Evolutionary conservation across 2,329 filamentous ascomycete species (phyloP), one percentile per base, ranked within the genome.

Genomic region (Rhynchosporium secalis): DNA sequence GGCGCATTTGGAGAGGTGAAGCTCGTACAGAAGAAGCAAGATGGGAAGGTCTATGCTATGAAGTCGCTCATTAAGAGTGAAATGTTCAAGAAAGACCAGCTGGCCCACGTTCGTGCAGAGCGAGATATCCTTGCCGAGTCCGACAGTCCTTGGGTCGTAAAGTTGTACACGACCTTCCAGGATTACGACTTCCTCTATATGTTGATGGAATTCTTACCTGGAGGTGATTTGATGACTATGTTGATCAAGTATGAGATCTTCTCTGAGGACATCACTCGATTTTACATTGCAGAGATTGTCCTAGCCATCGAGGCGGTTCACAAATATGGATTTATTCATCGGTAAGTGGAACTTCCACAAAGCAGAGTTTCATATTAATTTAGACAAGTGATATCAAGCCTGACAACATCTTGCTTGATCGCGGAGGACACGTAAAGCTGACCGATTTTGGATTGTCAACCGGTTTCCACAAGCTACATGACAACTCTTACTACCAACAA

Each of bases 231-330:
- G 76, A 99, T 99, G 95, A 99, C 95, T 3, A 99, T 99, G 95
- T 83, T 99, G 70, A 99, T 99, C 81, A 99, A 98, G 83, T 99
- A 99, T 74, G 95, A 99, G 76, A 97, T 99, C 76, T 99, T 99
- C 77, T 96, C 92, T 0, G 94, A 98, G 76, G 95, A 99, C 70
- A 98, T 99, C 69, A 99, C 95, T 36, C 87, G 95, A 20, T 99
- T 99, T 78, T 99, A 99, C 78, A 99, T 99, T 86, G 95, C 95
- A 29, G 94, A 99, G 77, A 94, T 98, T 71, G 91, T 96, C 29
- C 84, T 98, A 74, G 95, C 95, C n/a, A 98, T 99, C 69, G 95
- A 99, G 75, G 95, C 95, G 13, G 95, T 99, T 47, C 95, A 99
- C 78, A 96, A 96, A 76, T 84, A 98, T 68, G 95, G 95, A 65